Base-by-base conservation (phyloP, 148 eudicot genomes). In the Dianthus caryophyllus region DNA sequence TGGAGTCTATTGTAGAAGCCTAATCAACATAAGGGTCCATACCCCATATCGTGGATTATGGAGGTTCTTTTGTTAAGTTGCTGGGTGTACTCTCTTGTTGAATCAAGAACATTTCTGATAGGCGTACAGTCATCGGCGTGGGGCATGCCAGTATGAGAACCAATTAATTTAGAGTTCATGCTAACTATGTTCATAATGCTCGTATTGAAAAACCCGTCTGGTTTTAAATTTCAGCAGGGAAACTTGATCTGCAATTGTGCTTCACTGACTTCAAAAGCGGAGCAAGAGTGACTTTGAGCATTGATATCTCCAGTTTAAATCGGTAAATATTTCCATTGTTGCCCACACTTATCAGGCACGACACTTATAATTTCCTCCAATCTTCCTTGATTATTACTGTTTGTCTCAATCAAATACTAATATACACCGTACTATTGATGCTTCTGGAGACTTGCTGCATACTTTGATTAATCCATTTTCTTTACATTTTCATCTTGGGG, bases 301-400 rank as follows among this genome's bases (percentile, higher is more conserved):
- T 92, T 25, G 89, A 92, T 73, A 29, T 89, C 71, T 84, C 85
- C 38, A 84, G 96, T 76, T 80, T 92, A 71, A 85, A 78, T 63
- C 59, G 95, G 97, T 90, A 87, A 68, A 47, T 17, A 29, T 65
- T 21, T 68, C 54, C 46, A 14, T 30, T 65, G 38, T 33, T 36
- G 49, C 33, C 9, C 22, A 56, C 17, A 18, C 36, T 61, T 46
- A 25, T 66, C 5, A 41, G 25, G 17, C 44, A 52, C 44, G 56
- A 31, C 46, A n/a, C 63, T 73, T 44, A 49, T 36, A 22, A 27
- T 17, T 50, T 18, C 10, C 15, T 53, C 16, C 16, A n/a, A n/a
- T n/a, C n/a, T n/a, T n/a, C 38, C 7, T n/a, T 43, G 15, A 27
- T 41, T 65, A 27, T 20, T 26, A 67, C 14, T 65, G 53, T 48